phyloP scores from a whole-genome alignment of 257 asterid species.

The Nicotiana knightiana region DNA sequence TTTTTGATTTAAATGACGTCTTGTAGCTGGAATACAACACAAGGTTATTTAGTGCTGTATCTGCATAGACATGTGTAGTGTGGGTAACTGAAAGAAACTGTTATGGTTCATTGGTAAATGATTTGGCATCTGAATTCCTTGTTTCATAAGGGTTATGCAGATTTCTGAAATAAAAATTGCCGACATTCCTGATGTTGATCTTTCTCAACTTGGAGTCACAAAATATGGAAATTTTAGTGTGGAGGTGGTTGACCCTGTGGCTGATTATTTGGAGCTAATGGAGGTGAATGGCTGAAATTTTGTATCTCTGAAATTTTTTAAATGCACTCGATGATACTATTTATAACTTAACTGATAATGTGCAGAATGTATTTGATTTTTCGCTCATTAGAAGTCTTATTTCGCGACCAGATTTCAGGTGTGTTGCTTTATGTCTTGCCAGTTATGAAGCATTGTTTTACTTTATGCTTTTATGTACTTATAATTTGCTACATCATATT shows the following conservation, averaged over 20 bases:
- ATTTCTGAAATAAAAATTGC: constrained; percentile 78
- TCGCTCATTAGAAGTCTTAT: constrained; percentile 71
- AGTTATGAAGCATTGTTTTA: background rate
- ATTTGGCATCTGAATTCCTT: constrained; percentile 21
- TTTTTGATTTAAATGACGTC: background rate
- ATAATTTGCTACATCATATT: background rate
- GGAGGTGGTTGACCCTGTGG: constrained; percentile 89
- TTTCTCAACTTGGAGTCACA: constrained; percentile 53
- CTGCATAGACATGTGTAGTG: background rate
- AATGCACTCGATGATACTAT: background rate
- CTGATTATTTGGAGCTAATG: constrained; percentile 93
- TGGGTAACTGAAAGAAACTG: background rate
- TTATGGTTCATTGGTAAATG: constrained; percentile 6
- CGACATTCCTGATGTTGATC: constrained; percentile 79
- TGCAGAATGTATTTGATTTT: constrained; percentile 91
- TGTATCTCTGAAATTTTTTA: background rate
- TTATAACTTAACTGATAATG: constrained; percentile 3
- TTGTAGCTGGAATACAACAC: background rate
- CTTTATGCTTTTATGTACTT: background rate
- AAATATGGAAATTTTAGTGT: constrained; percentile 60
- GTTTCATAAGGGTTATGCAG: constrained; percentile 42
- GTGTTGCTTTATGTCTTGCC: background rate
- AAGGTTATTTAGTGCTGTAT: background rate
- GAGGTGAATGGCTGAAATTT: constrained; percentile 50
- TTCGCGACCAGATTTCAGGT: constrained; percentile 84